Evolutionary conservation across 1,139 yeast species (phyloP), one percentile per base, ranked within the genome.

Genomic region (Sugiyamaella castrensis): DNA sequence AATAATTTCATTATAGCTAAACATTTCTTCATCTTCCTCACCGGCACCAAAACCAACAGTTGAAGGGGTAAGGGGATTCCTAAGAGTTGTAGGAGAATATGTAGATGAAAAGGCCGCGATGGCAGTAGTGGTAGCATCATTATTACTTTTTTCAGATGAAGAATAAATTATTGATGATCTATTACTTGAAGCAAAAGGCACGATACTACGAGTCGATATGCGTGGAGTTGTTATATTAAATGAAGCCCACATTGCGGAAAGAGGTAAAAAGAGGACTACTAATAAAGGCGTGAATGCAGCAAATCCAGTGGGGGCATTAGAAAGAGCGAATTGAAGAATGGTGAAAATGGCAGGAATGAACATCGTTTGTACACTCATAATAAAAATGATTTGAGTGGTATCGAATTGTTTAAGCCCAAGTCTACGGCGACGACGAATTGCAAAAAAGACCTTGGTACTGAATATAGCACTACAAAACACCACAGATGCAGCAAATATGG

Each of bases 211-310:
- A 2, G 43, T 33, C 11, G 15, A 19, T 4, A 45, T 11, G 27
- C 31, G 34, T 7, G 50, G 46, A 29, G 51, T 42, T 2, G 47
- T 19, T 16, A 42, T 36, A 27, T 42, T 48, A 48, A 57, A 51
- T 16, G 56, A 51, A 2, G 96, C 95, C 97, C 97, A 89, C 75
- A 88, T 77, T 0, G 96, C 81, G 0, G 95, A 81, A 44, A 89
- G 69, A 1, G 97, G 97, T 48, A 89, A 71, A 8, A 89, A 84
- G 31, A 87, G 63, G 0, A 84, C 84, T 11, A 77, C 79, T 13
- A 78, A 51, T 35, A 76, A 59, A 0, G 72, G 64, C 0, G 79
- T 71, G 24, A 77, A 59, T 1, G 69, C 44, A 13, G 51, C 31
- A 19, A 34, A 37, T 8, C 51, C 51, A 13, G 40, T 42, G 10